A percentile compares a stretch with the other conserved stretches of the same genome.
Evolutionary conservation across 495 filamentous ascomycete species (phyloP).

Genomic region (Hamigera avellanea): DNA sequence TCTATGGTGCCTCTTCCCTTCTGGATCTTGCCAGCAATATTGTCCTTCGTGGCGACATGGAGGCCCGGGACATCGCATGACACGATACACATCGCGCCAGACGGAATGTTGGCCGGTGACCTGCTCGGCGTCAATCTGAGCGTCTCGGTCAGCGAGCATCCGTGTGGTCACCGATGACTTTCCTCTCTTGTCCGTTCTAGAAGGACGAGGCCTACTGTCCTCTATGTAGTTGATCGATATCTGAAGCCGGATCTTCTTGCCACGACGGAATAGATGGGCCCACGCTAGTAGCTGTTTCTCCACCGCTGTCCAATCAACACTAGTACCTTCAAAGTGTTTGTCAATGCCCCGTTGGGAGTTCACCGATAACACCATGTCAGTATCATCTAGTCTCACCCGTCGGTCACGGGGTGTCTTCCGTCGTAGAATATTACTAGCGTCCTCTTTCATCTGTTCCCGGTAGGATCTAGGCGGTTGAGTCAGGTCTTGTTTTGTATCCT

Average conservation of each 20-base stretch:
- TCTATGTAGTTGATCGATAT: constrained; percentile 11
- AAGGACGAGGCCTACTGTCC: constrained; percentile 3
- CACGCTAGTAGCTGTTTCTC: constrained; percentile 3
- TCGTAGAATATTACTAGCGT: constrained; percentile 3
- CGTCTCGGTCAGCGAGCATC: constrained; percentile 10
- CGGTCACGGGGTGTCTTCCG: constrained; percentile 6
- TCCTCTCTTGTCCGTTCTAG: constrained; percentile 11
- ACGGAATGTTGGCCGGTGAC: constrained; percentile 4
- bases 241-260: constrained; percentile 2
- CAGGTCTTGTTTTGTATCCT: constrained; percentile 24
- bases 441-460: constrained; percentile 10
- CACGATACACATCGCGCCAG: constrained; percentile 8
- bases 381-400: constrained; percentile 11
- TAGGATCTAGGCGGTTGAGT: constrained; percentile 15
- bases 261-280: not conserved
- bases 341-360: not conserved
- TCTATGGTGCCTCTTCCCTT: constrained; percentile 9
- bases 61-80: constrained; percentile 11
- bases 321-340: constrained; percentile 1
- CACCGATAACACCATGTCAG: constrained; percentile 6
- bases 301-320: constrained; percentile 1
- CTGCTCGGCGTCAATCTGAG: constrained; percentile 10
- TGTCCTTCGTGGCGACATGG: constrained; percentile 11
- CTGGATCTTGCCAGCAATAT: constrained; percentile 12
- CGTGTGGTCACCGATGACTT: constrained; percentile 6